Percentiles rank a stretch among this genome's conserved stretches.
These are phyloP conservation scores for Calonectria honghensis DNA, from an alignment of 2,329 filamentous ascomycete species.

Conservation along the genomic window DNA sequence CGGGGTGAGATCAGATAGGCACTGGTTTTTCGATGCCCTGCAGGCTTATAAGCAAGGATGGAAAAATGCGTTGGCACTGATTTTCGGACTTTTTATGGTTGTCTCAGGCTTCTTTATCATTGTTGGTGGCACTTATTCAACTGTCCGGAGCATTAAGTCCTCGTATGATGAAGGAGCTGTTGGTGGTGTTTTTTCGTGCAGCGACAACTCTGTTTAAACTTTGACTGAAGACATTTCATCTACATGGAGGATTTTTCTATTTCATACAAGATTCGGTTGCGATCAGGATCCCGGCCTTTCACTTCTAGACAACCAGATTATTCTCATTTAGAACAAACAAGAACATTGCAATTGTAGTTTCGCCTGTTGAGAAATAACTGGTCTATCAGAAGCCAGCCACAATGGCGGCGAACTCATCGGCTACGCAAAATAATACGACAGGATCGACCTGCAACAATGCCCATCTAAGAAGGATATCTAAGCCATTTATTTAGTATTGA, in stretches of 20 bases:
- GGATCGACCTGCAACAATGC: not conserved
- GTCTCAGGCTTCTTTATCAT: not conserved
- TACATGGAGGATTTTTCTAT: too few relatives aligned
- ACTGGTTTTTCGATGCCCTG: not conserved
- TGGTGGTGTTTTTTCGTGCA: not conserved
- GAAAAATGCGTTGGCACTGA: not conserved
- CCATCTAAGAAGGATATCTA: not conserved
- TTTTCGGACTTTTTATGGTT: not conserved
- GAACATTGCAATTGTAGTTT: too few relatives aligned
- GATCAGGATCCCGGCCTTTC: too few relatives aligned
- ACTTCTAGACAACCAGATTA: too few relatives aligned
- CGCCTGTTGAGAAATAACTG: too few relatives aligned
- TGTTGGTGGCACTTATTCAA: not conserved
- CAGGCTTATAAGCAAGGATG: not conserved
- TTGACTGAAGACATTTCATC: not conserved
- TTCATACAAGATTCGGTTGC: too few relatives aligned
- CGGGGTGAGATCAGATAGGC: not conserved
- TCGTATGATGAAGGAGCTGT: not conserved
- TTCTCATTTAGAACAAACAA: too few relatives aligned
- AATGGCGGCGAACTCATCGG: too few relatives aligned
- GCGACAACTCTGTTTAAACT: not conserved
- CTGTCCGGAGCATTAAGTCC: not conserved
- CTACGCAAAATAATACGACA: not conserved
- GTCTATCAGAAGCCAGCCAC: too few relatives aligned
- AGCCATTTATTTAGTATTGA: not conserved